phyloP scores from a whole-genome alignment of 2,329 filamentous ascomycete genomes.

The Anthostomella pinea region DNA sequence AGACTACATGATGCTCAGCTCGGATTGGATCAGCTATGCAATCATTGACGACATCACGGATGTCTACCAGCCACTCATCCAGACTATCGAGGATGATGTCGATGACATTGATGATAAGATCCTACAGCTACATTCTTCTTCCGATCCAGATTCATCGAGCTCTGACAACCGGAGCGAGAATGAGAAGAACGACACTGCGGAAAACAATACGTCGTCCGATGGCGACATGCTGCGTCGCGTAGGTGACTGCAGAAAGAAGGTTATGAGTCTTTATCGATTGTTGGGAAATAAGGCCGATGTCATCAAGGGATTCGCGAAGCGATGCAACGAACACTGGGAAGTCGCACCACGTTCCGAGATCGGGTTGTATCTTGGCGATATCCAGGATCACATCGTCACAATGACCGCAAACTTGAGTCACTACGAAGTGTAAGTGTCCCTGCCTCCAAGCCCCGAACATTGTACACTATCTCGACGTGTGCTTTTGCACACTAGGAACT shows the following conservation, averaged over 20 bases:
- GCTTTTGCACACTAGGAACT: no score
- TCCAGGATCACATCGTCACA: slow-evolving; percentile 97
- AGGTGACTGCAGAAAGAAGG: slow-evolving; percentile 92
- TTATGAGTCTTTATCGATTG: slow-evolving; percentile 91
- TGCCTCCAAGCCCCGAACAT: background rate
- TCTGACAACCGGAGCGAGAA: slow-evolving; percentile 38
- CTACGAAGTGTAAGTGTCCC: slow-evolving; percentile 78
- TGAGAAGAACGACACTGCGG: slow-evolving; percentile 46
- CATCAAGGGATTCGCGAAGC: slow-evolving; percentile 97
- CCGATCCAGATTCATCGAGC: slow-evolving; percentile 39
- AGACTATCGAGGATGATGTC: slow-evolving; percentile 91
- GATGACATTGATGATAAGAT: slow-evolving; percentile 96
- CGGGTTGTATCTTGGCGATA: slow-evolving; percentile 95
- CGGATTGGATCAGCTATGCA: slow-evolving; percentile 98
- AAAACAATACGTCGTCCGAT: slow-evolving; percentile 47
- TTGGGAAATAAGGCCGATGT: slow-evolving; percentile 97
- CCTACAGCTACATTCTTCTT: slow-evolving; percentile 69
- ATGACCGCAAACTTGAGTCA: slow-evolving; percentile 97
- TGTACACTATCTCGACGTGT: background rate
- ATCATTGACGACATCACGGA: slow-evolving; percentile 99
- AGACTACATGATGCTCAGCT: slow-evolving; percentile 88
- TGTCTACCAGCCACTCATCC: slow-evolving; percentile 88
- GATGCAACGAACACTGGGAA: slow-evolving; percentile 97
- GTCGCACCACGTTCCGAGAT: slow-evolving; percentile 94
- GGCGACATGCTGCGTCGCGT: slow-evolving; percentile 89